Conservation (phyloP, 1,284 basidiomycete genomes). For the Ustilago cynodontis region DNA sequence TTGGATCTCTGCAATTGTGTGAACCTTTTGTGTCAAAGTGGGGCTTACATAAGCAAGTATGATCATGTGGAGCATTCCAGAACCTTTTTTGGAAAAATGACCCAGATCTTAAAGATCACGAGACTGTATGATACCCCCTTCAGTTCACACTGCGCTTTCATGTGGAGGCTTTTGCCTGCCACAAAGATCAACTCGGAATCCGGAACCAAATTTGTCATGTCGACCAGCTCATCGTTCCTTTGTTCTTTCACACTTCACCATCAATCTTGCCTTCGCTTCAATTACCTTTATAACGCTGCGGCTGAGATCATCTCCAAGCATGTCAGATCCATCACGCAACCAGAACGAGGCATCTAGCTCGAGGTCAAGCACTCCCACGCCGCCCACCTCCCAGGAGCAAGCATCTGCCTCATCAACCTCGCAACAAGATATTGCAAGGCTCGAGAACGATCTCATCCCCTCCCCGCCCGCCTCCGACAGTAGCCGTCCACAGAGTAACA, state of each 20-base stretch:
- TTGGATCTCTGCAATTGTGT: no score
- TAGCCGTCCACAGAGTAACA: neutral
- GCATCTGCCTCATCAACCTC: neutral
- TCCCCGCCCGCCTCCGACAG: constrained; percentile 28
- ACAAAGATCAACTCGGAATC: constrained; percentile 2
- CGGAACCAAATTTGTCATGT: constrained; percentile 6
- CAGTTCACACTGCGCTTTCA: neutral
- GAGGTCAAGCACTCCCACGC: constrained; percentile 10
- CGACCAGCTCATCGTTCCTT: neutral
- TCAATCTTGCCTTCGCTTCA: neutral
- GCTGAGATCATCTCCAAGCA: neutral
- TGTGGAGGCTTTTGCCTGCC: constrained; percentile 11
- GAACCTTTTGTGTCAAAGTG: no score
- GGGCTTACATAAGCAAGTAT: no score
- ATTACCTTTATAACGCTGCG: neutral
- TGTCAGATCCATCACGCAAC: constrained; percentile 16
- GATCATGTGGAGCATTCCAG: no score
- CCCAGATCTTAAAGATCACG: no score
- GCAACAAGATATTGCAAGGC: constrained; percentile 18
- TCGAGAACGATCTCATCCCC: constrained; percentile 41
- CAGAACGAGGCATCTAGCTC: constrained; percentile 17
- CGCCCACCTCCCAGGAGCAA: neutral
- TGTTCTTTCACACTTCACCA: neutral
- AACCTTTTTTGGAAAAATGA: no score
- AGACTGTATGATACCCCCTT: no score